phyloP scores from a whole-genome alignment of 2,329 filamentous ascomycete genomes.

The Exserohilum turcica region DNA sequence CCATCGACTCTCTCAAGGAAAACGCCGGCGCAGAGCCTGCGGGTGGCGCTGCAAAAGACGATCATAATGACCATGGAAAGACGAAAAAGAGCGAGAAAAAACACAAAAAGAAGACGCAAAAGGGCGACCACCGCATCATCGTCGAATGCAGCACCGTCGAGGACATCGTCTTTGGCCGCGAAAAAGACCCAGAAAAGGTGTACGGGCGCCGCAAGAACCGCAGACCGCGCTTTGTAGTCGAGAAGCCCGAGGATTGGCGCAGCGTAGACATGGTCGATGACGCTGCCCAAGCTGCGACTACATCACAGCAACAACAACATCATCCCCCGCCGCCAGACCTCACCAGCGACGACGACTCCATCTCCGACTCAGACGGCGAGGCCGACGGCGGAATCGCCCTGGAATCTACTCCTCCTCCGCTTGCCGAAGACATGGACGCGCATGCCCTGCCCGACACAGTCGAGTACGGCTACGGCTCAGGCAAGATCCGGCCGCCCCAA shows the following conservation, averaged over 20 bases:
- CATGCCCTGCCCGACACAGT: conserved; percentile 16
- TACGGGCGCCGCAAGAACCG: conserved; percentile 55
- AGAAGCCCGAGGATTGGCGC: conserved; percentile 49
- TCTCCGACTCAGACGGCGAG: conserved; percentile 24
- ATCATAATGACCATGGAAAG: neutral
- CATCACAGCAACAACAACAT: no score
- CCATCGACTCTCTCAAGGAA: conserved; percentile 37
- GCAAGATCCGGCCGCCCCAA: conserved; percentile 49
- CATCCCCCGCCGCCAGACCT: conserved; percentile 1
- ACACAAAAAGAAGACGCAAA: conserved; percentile 42
- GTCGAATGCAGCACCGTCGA: conserved; percentile 59
- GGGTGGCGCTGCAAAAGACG: neutral
- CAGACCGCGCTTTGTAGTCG: conserved; percentile 47
- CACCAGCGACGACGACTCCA: conserved; percentile 18
- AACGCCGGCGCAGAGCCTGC: conserved; percentile 1
- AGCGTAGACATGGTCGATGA: conserved; percentile 54
- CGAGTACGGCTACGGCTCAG: conserved; percentile 37
- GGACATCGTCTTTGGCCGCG: conserved; percentile 55
- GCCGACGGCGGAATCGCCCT: conserved; percentile 22
- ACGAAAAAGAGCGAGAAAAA: conserved; percentile 17
- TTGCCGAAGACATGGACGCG: no score
- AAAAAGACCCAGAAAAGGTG: conserved; percentile 53
- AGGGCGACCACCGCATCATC: conserved; percentile 59
- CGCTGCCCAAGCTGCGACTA: conserved; percentile 5
- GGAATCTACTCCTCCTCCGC: conserved; percentile 8